Base-by-base conservation (phyloP, 306 rosid species). In the Potentilla sterilis region DNA sequence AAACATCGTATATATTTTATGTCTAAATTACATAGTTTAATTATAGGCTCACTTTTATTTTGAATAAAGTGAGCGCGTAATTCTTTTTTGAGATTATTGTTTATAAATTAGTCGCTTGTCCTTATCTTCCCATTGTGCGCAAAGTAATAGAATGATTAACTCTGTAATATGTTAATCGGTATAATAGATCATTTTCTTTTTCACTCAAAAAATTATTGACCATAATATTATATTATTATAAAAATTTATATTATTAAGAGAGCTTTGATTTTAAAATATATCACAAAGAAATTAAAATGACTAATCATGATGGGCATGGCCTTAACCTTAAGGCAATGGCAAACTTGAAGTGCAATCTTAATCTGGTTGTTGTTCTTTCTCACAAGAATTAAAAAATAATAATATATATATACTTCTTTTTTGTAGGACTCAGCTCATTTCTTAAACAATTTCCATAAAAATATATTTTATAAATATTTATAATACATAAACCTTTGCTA, bases 341-440 rank as follows among this genome's bases (percentile, higher is more conserved):
- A 67, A 67, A 54, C 54, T 12, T 43, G n/a, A 67, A 21, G 34
- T 67, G 52, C 54, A 67, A 43, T 43, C 72, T 43, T 67, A 67
- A 22, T 43, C n/a, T 12, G 35, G 52, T 67, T 3, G 9, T 67
- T 34, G 63, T 48, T 70, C 5, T 70, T 69, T 34, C 44, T 4
- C 9, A 4, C 32, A 13, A 34, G 0, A 32, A 1, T n/a, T 67
- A 19, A 42, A 21, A 11, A 32, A 37, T 1, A 37, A 37, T 0
- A 28, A 48, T 1, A 32, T 48, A 3, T 47, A 57, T 28, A 46
- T 70, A 62, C 38, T 63, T 63, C 68, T 76, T 70, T 75, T 74
- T 75, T 70, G 62, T 70, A 40, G 74, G 80, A 63, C 77, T 71
- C 70, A 16, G 64, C 84, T 74, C 79, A 51, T 48, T 76, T 34